These are phyloP conservation scores for Annulohypoxylon bovei DNA, from an alignment of 495 filamentous ascomycete species.

Conservation along the genomic window DNA sequence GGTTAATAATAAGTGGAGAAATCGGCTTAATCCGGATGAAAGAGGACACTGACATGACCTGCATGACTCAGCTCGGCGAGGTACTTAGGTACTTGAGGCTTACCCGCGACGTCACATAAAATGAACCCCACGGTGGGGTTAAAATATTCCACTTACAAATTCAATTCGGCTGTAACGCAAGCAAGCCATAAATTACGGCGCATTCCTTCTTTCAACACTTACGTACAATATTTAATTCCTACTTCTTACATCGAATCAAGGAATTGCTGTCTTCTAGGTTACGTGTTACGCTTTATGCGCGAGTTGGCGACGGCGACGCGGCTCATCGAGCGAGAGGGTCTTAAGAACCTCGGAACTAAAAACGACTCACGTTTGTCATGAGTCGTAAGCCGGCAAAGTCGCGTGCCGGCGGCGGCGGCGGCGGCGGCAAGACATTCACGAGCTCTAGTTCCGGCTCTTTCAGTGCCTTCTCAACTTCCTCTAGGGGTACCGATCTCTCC, in stretches of 20 bases:
- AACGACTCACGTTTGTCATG: slow-evolving; percentile 28
- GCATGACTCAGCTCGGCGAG: slow-evolving; percentile 1
- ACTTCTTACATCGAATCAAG: background rate
- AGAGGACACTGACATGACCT: background rate
- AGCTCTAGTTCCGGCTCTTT: slow-evolving; percentile 50
- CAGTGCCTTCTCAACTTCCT: slow-evolving; percentile 59
- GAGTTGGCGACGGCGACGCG: background rate
- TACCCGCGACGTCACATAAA: slow-evolving; percentile 22
- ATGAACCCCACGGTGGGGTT: slow-evolving; percentile 46
- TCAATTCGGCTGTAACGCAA: background rate
- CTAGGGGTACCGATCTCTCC: slow-evolving; percentile 64
- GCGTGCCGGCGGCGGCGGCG: slow-evolving; percentile 40
- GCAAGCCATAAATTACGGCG: background rate
- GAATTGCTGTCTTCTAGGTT: background rate
- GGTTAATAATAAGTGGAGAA: background rate
- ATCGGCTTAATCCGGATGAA: slow-evolving; percentile 6
- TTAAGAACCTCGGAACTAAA: background rate
- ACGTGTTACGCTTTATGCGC: background rate
- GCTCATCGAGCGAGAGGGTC: background rate
- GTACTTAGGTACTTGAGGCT: background rate
- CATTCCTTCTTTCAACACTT: background rate
- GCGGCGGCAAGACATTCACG: slow-evolving; percentile 43
- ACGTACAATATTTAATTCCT: background rate
- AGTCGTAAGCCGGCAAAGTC: slow-evolving; percentile 46
- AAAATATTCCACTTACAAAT: slow-evolving; percentile 26